phyloP scores from a whole-genome alignment of 352 stramenopile genomes.

The Globisporangium heterothallicum region DNA sequence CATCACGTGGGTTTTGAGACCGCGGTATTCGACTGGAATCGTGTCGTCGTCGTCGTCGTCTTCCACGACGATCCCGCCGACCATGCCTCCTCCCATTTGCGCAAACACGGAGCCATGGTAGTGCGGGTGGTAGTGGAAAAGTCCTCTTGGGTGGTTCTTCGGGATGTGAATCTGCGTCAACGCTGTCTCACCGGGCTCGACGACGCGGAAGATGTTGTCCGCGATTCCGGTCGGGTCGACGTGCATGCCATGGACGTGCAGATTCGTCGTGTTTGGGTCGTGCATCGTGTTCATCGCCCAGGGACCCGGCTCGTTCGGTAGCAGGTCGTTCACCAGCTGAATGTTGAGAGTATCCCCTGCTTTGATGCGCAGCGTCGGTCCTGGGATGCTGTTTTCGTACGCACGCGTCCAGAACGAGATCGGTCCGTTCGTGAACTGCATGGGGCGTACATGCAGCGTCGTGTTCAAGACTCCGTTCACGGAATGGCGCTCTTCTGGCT shows the following conservation, averaged over 20 bases:
- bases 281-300: constrained; percentile 60
- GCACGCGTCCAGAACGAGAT: constrained; percentile 69
- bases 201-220: constrained; percentile 70
- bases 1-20: constrained; percentile 41
- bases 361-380: constrained; percentile 50
- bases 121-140: constrained; percentile 86
- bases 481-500: constrained; percentile 31
- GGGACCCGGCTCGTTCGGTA: constrained; percentile 24
- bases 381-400: constrained; percentile 57
- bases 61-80: constrained; percentile 57
- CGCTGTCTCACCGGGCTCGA: constrained; percentile 41
- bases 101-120: constrained; percentile 68
- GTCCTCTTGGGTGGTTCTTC: constrained; percentile 51
- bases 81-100: constrained; percentile 76
- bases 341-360: constrained; percentile 64
- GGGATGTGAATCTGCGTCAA: constrained; percentile 53
- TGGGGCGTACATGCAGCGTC: constrained; percentile 36
- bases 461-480: constrained; percentile 59
- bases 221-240: constrained; percentile 70
- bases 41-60: constrained; percentile 29
- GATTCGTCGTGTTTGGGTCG: constrained; percentile 69
- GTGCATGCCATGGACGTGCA: constrained; percentile 83
- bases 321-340: constrained; percentile 49
- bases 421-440: constrained; percentile 40
- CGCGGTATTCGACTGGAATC: constrained; percentile 34